Evolutionary conservation across 225 moss, liverwort and hornwort species (phyloP).

Genomic region (Bryoerythrophyllum caledonicum): DNA sequence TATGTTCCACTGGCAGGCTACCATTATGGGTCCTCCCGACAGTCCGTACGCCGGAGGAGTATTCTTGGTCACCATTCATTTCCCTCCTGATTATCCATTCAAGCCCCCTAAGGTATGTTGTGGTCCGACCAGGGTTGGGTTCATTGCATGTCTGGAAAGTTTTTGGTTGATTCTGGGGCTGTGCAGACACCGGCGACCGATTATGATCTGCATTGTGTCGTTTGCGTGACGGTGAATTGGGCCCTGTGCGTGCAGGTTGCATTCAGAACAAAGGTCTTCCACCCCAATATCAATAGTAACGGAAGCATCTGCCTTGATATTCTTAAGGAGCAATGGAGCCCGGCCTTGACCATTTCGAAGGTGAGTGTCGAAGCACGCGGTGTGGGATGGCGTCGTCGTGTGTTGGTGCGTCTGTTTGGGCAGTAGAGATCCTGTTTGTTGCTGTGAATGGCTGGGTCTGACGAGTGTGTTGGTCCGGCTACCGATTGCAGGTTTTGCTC

Average conservation of each 20-base stretch:
- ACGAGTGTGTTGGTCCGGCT: not conserved
- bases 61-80: conserved; percentile 74
- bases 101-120: conserved; percentile 66
- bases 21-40: conserved; percentile 73
- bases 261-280: conserved; percentile 65
- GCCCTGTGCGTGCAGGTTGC: conserved; percentile 19
- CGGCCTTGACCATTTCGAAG: conserved; percentile 76
- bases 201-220: not conserved
- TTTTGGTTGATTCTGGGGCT: not conserved
- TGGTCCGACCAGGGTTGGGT: not conserved
- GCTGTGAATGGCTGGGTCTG: not conserved
- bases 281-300: conserved; percentile 78
- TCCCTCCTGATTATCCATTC: conserved; percentile 82
- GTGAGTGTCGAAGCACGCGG: conserved; percentile 19
- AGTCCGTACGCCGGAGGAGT: conserved; percentile 73
- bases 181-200: not conserved
- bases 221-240: not conserved
- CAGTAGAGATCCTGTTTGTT: not conserved
- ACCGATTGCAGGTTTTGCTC: conserved; percentile 33
- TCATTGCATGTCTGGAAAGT: not conserved
- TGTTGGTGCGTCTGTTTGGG: not conserved
- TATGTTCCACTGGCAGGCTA: conserved; percentile 81
- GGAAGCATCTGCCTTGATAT: conserved; percentile 80
- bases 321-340: conserved; percentile 84
- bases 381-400: not conserved